A percentile compares a stretch with the other conserved stretches of the same genome.
phyloP scores from a whole-genome alignment of 2,329 filamentous ascomycete species.

The Byssothecium circinans region DNA sequence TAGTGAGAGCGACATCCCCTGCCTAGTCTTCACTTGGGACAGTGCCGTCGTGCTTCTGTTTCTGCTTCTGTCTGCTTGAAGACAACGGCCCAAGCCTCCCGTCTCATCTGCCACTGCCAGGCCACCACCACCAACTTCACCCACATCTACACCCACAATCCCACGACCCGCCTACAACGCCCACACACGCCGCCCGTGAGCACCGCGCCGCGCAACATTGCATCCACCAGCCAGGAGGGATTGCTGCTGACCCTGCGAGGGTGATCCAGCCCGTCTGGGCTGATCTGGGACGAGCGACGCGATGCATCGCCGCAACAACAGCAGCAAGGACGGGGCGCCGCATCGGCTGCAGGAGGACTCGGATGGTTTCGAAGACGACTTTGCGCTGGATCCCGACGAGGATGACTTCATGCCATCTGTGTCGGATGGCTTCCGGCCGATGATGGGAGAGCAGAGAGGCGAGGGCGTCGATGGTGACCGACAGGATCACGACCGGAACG shows the following conservation, averaged over 20 bases:
- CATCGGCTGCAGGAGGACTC: conserved; percentile 32
- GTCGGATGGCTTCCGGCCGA: conserved; percentile 51
- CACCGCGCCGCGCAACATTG: not conserved
- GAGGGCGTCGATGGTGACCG: conserved; percentile 13
- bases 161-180: conserved; percentile 22
- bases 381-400: conserved; percentile 44
- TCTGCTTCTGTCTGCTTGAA: conserved; percentile 17
- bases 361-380: conserved; percentile 55
- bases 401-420: conserved; percentile 48
- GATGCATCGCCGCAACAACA: conserved; percentile 43
- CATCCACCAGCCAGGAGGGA: conserved; percentile 8
- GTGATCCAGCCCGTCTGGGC: conserved; percentile 28
- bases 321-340: conserved; percentile 26
- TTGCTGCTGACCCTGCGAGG: conserved; percentile 26
- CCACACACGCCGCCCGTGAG: conserved; percentile 7
- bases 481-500: conserved; percentile 28
- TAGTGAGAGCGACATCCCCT: conserved; percentile 17
- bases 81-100: conserved; percentile 17
- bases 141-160: conserved; percentile 25
- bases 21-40: conserved; percentile 25
- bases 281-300: conserved; percentile 36
- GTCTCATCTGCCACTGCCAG: conserved; percentile 3
- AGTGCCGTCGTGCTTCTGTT: conserved; percentile 23
- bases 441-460: conserved; percentile 15
- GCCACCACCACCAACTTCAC: conserved; percentile 6